phyloP scores from a whole-genome alignment of 441 rosid genomes.

The Sinapis alba region DNA sequence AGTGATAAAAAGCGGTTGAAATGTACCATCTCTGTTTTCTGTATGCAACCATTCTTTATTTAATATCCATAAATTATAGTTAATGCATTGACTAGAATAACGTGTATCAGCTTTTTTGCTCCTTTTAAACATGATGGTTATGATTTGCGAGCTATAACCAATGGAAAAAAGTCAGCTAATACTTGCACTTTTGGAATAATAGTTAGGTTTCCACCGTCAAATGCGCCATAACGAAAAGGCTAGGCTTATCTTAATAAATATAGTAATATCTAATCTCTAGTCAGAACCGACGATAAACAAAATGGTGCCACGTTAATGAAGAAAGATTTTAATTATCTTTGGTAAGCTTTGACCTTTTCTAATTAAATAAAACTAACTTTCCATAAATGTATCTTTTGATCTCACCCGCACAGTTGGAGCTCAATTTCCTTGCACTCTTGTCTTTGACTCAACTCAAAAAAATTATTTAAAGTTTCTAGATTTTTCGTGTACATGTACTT shows the following conservation, averaged over 20 bases:
- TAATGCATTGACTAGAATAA: conserved; percentile 13
- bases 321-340: not conserved
- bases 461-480: no score
- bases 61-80: not conserved
- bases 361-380: conserved; percentile 11
- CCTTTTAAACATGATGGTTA: conserved; percentile 9
- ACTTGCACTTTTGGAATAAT: conserved; percentile 34
- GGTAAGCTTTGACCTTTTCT: not conserved
- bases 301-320: conserved; percentile 21
- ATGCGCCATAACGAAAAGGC: conserved; percentile 13
- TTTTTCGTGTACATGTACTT: no score
- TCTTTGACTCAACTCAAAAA: no score
- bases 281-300: conserved; percentile 22
- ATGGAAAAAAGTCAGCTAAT: conserved; percentile 27
- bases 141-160: conserved; percentile 19
- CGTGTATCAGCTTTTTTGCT: conserved; percentile 7
- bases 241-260: conserved; percentile 3
- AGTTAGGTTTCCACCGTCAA: conserved; percentile 23
- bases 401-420: conserved; percentile 27
- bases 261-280: conserved; percentile 12
- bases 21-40: not conserved
- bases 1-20: conserved; percentile 8
- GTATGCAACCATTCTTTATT: not conserved
- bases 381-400: conserved; percentile 12
- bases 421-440: no score